phyloP scores from a whole-genome alignment of 371 early-diverging fungal genomes.

The Entomophthora muscae region DNA sequence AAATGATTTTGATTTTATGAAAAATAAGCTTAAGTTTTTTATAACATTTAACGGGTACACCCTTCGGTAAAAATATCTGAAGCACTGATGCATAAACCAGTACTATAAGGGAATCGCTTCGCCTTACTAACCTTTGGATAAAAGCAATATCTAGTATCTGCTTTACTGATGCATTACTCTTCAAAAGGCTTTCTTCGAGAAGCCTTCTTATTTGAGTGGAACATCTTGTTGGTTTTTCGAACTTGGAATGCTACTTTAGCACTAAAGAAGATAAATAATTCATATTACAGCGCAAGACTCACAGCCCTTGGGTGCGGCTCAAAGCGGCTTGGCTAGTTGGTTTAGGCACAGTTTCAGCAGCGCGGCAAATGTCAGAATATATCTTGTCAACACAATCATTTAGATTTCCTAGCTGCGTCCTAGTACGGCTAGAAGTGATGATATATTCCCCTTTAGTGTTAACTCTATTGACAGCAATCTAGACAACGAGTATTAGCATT shows the following conservation, averaged over 20 bases:
- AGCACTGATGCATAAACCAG: too few relatives aligned
- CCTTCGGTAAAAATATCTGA: too few relatives aligned
- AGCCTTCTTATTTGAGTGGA: neutral
- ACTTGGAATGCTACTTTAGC: neutral
- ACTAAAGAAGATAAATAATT: neutral
- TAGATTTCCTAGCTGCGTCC: neutral
- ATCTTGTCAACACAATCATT: slow-evolving; percentile 5
- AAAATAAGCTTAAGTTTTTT: too few relatives aligned
- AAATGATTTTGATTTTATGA: too few relatives aligned
- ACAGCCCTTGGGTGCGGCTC: neutral
- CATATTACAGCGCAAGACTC: neutral
- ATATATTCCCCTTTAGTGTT: neutral
- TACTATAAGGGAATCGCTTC: too few relatives aligned
- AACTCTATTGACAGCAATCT: neutral
- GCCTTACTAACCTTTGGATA: too few relatives aligned
- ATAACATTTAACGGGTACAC: too few relatives aligned
- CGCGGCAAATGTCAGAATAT: neutral
- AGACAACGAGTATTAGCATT: neutral
- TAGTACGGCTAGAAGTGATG: neutral
- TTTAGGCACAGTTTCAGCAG: slow-evolving; percentile 2
- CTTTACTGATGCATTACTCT: too few relatives aligned
- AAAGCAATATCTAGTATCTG: too few relatives aligned
- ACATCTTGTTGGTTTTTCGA: neutral
- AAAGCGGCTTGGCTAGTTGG: neutral
- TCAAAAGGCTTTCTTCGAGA: neutral